Conservation (phyloP, 306 rosid genomes). For the Inga leiocalycina region DNA sequence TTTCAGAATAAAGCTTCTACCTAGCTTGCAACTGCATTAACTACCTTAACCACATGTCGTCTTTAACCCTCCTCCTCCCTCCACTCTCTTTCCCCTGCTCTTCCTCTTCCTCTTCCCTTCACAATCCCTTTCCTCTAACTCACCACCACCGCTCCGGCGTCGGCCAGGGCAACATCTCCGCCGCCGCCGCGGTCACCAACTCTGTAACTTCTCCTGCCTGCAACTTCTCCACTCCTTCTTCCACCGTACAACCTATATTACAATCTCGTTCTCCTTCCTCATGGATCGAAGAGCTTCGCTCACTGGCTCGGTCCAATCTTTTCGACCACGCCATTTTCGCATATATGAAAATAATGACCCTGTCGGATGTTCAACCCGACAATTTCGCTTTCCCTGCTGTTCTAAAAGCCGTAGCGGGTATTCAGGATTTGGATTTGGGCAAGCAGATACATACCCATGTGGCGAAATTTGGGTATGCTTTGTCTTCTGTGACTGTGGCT, state of each 20-base stretch:
- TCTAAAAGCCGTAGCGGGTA: constrained; percentile 57
- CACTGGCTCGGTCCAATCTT: constrained; percentile 50
- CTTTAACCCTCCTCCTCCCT: constrained; percentile 10
- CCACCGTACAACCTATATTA: constrained; percentile 16
- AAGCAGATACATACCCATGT: constrained; percentile 69
- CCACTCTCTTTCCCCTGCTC: constrained; percentile 16
- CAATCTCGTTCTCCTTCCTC: constrained; percentile 45
- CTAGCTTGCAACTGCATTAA: constrained; percentile 11
- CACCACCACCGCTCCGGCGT: background rate
- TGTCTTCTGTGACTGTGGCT: constrained; percentile 52
- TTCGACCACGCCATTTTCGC: constrained; percentile 64
- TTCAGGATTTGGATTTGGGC: constrained; percentile 60
- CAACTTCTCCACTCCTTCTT: background rate
- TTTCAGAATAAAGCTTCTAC: background rate
- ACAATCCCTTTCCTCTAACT: constrained; percentile 16
- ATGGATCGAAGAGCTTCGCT: constrained; percentile 72
- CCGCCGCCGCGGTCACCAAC: background rate
- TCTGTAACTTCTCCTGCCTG: background rate
- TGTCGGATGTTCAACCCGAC: constrained; percentile 53
- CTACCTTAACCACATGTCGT: background rate
- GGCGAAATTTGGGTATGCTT: constrained; percentile 58
- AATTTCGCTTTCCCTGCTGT: constrained; percentile 82
- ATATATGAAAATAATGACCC: constrained; percentile 55
- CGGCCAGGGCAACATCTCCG: background rate
- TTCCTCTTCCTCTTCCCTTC: constrained; percentile 14